Percentiles rank a stretch among this genome's conserved stretches.
These are phyloP conservation scores for Hirschfeldia incana DNA, from an alignment of 345 rosid species.

Conservation along the genomic window DNA sequence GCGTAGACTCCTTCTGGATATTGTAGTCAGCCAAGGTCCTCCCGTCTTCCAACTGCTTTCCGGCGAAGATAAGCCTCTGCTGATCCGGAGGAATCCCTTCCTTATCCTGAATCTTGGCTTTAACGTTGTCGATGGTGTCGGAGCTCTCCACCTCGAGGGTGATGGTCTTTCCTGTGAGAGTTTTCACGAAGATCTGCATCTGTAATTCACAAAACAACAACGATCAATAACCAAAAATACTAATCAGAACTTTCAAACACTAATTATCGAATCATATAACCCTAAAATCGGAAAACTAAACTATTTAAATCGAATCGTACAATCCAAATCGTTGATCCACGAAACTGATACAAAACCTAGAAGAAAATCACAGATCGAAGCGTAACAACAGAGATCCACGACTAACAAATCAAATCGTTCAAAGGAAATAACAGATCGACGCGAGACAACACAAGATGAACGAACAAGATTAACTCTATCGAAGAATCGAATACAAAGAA, in stretches of 20 bases:
- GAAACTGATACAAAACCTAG: neutral
- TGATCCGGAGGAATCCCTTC: slow-evolving; percentile 31
- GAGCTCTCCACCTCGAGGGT: slow-evolving; percentile 36
- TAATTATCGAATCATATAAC: too few species aligned
- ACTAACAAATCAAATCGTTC: too few species aligned
- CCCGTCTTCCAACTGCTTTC: slow-evolving; percentile 22
- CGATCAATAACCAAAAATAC: neutral
- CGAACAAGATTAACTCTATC: too few species aligned
- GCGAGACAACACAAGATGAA: too few species aligned
- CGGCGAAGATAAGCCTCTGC: slow-evolving; percentile 33
- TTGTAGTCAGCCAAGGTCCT: slow-evolving; percentile 10
- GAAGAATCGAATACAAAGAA: too few species aligned
- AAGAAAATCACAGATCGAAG: neutral
- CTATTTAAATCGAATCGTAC: too few species aligned
- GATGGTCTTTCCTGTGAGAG: slow-evolving; percentile 31
- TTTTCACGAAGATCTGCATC: slow-evolving; percentile 45
- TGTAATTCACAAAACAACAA: neutral
- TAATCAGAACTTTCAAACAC: too few species aligned
- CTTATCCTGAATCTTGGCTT: slow-evolving; percentile 27
- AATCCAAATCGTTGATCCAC: too few species aligned
- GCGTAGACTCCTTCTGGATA: slow-evolving; percentile 25
- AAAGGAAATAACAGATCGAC: too few species aligned
- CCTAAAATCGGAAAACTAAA: too few species aligned
- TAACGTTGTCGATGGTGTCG: slow-evolving; percentile 33
- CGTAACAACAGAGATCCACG: neutral